A percentile compares a stretch with the other conserved stretches of the same genome.
These are phyloP conservation scores for Nothophaeocryptopus gaeumannii DNA, from an alignment of 2,329 filamentous ascomycete species.

Conservation along the genomic window DNA sequence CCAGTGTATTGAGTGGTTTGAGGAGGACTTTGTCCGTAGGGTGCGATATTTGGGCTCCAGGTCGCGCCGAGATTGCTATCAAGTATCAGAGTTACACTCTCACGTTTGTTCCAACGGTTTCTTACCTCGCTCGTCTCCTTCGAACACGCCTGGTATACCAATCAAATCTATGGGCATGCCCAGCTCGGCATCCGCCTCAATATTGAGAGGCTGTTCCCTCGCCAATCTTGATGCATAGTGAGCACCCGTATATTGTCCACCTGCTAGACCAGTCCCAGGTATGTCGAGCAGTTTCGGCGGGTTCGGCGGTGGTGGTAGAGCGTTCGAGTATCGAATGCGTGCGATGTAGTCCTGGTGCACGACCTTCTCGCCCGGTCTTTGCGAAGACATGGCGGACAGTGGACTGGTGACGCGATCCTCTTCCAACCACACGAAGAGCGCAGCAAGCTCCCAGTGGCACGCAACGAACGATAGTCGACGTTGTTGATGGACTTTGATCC, in stretches of 20 bases:
- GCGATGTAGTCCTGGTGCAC: conserved; percentile 96
- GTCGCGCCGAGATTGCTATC: conserved; percentile 59
- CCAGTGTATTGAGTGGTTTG: conserved; percentile 76
- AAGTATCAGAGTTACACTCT: conserved; percentile 11
- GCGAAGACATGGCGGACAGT: conserved; percentile 25
- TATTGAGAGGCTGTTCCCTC: conserved; percentile 88
- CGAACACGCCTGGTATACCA: conserved; percentile 89
- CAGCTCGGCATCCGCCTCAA: conserved; percentile 94
- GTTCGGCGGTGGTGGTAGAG: conserved; percentile 87
- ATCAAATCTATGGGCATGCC: conserved; percentile 96
- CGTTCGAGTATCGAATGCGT: conserved; percentile 91
- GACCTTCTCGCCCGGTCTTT: conserved; percentile 31
- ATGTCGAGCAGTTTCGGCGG: conserved; percentile 97
- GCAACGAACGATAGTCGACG: too few relatives aligned
- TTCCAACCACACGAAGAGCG: too few relatives aligned
- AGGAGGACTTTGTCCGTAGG: conserved; percentile 82
- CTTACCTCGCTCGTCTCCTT: conserved; percentile 89
- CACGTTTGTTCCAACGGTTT: conserved; percentile 6
- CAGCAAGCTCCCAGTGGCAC: too few relatives aligned
- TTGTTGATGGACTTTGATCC: neutral
- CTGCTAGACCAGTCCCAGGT: conserved; percentile 83
- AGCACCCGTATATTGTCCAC: conserved; percentile 84
- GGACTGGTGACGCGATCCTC: too few relatives aligned
- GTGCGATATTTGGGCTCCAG: conserved; percentile 69
- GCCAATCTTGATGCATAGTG: conserved; percentile 86